Conservation (phyloP, 2,329 filamentous ascomycete genomes). For the Westerdykella sp. region DNA sequence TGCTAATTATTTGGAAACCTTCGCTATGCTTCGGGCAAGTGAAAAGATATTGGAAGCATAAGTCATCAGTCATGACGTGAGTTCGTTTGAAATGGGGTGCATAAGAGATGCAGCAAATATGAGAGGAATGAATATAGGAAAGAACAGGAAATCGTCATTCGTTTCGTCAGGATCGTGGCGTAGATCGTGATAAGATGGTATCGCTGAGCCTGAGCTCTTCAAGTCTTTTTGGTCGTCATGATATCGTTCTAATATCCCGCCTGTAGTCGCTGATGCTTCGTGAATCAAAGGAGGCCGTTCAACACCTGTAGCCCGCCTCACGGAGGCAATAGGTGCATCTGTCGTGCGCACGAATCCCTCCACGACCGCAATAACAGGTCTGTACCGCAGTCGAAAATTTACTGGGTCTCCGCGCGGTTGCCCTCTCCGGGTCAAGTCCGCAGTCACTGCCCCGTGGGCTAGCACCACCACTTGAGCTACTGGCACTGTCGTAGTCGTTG, state of each 20-base stretch:
- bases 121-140: no score
- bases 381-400: slow-evolving; percentile 26
- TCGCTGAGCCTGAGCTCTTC: slow-evolving; percentile 35
- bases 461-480: slow-evolving; percentile 49
- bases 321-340: slow-evolving; percentile 40
- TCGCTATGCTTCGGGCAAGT: no score
- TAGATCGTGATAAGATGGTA: slow-evolving; percentile 21
- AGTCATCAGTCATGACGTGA: no score
- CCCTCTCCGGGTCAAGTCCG: slow-evolving; percentile 35
- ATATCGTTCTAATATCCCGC: slow-evolving; percentile 9
- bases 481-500: slow-evolving; percentile 47
- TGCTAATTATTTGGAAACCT: no score
- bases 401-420: slow-evolving; percentile 27
- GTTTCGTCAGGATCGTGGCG: slow-evolving; percentile 5
- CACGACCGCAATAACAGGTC: slow-evolving; percentile 35
- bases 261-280: slow-evolving; percentile 5
- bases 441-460: slow-evolving; percentile 48
- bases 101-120: no score
- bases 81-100: no score
- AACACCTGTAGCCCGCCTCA: slow-evolving; percentile 36
- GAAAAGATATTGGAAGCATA: no score
- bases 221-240: slow-evolving; percentile 26
- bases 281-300: slow-evolving; percentile 4
- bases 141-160: not conserved
- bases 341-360: slow-evolving; percentile 37